Percentiles rank a stretch among this genome's conserved stretches.
Conservation (phyloP, 2,329 filamentous ascomycete species). For the Didymella keratinophila region DNA sequence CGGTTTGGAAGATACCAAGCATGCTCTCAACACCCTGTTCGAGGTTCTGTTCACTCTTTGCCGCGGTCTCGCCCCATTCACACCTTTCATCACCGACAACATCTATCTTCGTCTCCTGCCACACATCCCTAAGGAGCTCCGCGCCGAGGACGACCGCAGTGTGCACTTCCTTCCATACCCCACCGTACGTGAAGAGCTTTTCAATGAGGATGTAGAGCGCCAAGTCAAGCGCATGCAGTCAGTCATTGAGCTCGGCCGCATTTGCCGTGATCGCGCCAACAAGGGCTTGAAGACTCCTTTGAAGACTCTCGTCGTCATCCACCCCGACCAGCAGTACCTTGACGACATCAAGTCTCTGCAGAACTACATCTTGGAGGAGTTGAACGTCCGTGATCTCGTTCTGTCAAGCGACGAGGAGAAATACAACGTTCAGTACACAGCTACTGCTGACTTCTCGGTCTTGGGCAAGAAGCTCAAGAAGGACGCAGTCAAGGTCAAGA, state of each 20-base stretch:
- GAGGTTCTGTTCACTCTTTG: slow-evolving; percentile 91
- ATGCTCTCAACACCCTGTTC: slow-evolving; percentile 92
- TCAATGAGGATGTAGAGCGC: slow-evolving; percentile 85
- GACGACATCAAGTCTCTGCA: slow-evolving; percentile 86
- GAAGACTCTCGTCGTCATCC: slow-evolving; percentile 88
- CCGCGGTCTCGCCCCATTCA: slow-evolving; percentile 90
- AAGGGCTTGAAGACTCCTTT: slow-evolving; percentile 91
- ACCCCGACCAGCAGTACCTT: slow-evolving; percentile 81
- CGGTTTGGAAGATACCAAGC: slow-evolving; percentile 82
- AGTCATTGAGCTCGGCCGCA: slow-evolving; percentile 88
- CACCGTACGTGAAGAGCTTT: slow-evolving; percentile 85
- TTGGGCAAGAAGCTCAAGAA: slow-evolving; percentile 98
- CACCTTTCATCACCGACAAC: slow-evolving; percentile 92
- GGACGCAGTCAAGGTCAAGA: slow-evolving; percentile 89
- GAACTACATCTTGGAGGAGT: slow-evolving; percentile 87
- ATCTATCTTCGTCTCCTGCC: slow-evolving; percentile 87
- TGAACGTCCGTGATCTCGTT: slow-evolving; percentile 87
- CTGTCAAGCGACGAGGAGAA: slow-evolving; percentile 86
- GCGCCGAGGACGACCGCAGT: slow-evolving; percentile 77
- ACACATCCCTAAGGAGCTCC: slow-evolving; percentile 77
- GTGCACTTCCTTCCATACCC: slow-evolving; percentile 95
- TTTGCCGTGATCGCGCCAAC: slow-evolving; percentile 83
- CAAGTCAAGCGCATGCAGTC: slow-evolving; percentile 91
- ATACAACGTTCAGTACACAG: slow-evolving; percentile 92
- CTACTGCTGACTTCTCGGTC: slow-evolving; percentile 89